Base-by-base conservation (phyloP, 2,329 filamentous ascomycete species). In the Scolecobasidium constrictum region DNA sequence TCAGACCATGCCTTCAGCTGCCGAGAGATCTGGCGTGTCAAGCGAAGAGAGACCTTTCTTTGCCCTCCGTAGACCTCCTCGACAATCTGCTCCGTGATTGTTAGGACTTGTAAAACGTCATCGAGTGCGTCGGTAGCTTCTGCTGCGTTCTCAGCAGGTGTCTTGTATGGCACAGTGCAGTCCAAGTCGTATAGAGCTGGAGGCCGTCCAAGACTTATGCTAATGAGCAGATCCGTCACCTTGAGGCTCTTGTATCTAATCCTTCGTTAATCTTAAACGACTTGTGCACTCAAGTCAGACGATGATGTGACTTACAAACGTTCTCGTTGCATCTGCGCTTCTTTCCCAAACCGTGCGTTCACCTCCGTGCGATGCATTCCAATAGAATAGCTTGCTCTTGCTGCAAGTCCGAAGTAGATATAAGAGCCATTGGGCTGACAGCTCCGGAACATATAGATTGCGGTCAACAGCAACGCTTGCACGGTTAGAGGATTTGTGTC, bases 221-320 rank as follows among this genome's bases (percentile, higher is more conserved):
- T 72, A 46, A 73, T 65, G 28, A 71, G 68, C 41, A 72, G 56
- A 45, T 73, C 70, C 39, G 72, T 61, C 41, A 72, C 65, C 2
- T 69, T 63, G 4, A 73, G 54, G 48, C 68, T 72, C 50, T 69
- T 72, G 69, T 69, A 73, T 16, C 72, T 66, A n/a, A n/a, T n/a
- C n/a, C n/a, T n/a, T 73, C 70, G 39, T 72, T 61, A 42, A 72
- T 65, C 2, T 69, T 63, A 4, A 73, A 54, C 48, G 68, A 72
- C 50, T 69, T 72, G 69, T 69, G 73, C 16, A 72, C 66, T 31
- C 26, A n/a, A 31, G n/a, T 7, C 26, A 9, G 26, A 31, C 26
- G 26, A 31, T 31, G n/a, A n/a, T n/a, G n/a, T n/a, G 9, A n/a
- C 26, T 31, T 31, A 31, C 26, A 31, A n/a, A 3, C 68, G 62